Percentiles rank a stretch among this genome's conserved stretches.
phyloP scores from a whole-genome alignment of 768 basidiomycete species.

The Rhizopogon sp. region DNA sequence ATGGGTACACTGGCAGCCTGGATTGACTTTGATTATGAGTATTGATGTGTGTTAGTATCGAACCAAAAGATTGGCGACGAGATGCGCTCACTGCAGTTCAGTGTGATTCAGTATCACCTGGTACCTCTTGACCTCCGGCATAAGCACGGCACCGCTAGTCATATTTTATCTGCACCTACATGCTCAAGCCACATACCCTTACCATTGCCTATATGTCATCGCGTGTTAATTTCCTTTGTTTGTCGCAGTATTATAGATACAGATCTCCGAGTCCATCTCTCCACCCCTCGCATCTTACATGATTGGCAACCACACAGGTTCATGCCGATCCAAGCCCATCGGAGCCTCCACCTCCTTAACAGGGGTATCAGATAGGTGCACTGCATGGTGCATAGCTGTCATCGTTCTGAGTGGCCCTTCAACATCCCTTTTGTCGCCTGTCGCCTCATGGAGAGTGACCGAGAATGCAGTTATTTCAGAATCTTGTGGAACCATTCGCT shows the following conservation, averaged over 20 bases:
- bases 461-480: constrained; percentile 34
- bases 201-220: too few species aligned
- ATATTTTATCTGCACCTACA: not conserved
- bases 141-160: not conserved
- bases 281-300: not conserved
- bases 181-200: too few species aligned
- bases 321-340: constrained; percentile 25
- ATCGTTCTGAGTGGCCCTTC: constrained; percentile 20
- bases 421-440: constrained; percentile 7
- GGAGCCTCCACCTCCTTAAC: constrained; percentile 35
- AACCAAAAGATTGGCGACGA: too few species aligned
- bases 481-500: constrained; percentile 24
- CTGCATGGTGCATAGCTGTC: constrained; percentile 43
- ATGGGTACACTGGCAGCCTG: constrained; percentile 39
- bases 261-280: not conserved
- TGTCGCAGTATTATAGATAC: not conserved
- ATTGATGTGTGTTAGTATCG: constrained; percentile 16
- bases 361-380: constrained; percentile 37
- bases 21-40: constrained; percentile 48
- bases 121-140: too few species aligned
- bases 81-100: too few species aligned
- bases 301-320: constrained; percentile 14
- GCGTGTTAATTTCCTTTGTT: too few species aligned
- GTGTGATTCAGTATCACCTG: too few species aligned
- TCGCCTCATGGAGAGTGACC: constrained; percentile 22